These are phyloP conservation scores for Penicillium daleae DNA, from an alignment of 495 filamentous ascomycete species.

Conservation along the genomic window DNA sequence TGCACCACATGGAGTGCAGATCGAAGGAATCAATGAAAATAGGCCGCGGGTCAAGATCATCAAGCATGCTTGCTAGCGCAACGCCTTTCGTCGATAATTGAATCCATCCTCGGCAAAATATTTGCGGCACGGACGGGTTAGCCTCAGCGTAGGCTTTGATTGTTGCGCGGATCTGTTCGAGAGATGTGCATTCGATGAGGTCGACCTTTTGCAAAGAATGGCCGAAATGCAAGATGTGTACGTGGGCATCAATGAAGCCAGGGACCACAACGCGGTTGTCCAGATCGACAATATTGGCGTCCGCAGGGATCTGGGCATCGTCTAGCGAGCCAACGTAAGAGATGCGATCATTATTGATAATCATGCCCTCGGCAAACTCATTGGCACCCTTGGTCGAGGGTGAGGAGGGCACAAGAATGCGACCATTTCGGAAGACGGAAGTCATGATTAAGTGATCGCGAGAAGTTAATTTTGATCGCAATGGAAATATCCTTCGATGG, in stretches of 20 bases:
- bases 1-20: slow-evolving; percentile 66
- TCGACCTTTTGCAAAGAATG: slow-evolving; percentile 60
- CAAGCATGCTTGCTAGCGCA: slow-evolving; percentile 56
- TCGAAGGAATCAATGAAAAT: slow-evolving; percentile 66
- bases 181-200: slow-evolving; percentile 55
- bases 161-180: slow-evolving; percentile 54
- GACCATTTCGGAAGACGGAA: slow-evolving; percentile 50
- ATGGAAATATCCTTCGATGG: not conserved
- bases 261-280: slow-evolving; percentile 55
- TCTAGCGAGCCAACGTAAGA: slow-evolving; percentile 43
- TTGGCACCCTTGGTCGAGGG: slow-evolving; percentile 18
- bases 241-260: slow-evolving; percentile 68
- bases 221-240: slow-evolving; percentile 64
- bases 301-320: slow-evolving; percentile 36
- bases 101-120: slow-evolving; percentile 65
- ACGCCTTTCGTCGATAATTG: slow-evolving; percentile 57
- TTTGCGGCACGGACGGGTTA: slow-evolving; percentile 53
- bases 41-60: slow-evolving; percentile 56
- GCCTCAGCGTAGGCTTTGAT: slow-evolving; percentile 54
- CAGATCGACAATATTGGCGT: slow-evolving; percentile 47
- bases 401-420: slow-evolving; percentile 43
- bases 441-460: slow-evolving; percentile 29
- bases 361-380: slow-evolving; percentile 47
- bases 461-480: not conserved
- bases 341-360: slow-evolving; percentile 36